These are phyloP conservation scores for Talaromyces verruculosus DNA, from an alignment of 2,329 filamentous ascomycete genomes.

Conservation along the genomic window DNA sequence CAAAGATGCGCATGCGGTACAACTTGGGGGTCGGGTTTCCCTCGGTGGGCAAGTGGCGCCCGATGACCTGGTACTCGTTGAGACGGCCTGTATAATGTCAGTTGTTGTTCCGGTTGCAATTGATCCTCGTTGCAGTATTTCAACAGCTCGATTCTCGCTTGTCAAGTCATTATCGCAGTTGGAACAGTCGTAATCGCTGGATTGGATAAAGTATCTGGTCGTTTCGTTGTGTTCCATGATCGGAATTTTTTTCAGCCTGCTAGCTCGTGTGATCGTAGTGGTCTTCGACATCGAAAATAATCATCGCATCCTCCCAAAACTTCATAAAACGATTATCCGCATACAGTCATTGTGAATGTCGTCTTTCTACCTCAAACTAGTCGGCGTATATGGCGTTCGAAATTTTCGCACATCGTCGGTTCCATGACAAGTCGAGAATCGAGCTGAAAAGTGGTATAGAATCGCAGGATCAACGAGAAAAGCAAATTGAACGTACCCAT, in stretches of 20 bases:
- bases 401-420: slow-evolving; percentile 6
- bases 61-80: slow-evolving; percentile 99
- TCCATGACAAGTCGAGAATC: slow-evolving; percentile 16
- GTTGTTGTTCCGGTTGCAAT: not conserved
- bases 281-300: not conserved
- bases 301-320: not conserved
- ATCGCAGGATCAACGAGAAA: slow-evolving; percentile 7
- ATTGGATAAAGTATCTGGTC: not conserved
- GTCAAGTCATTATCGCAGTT: not conserved
- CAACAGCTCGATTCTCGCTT: slow-evolving; percentile 14
- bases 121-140: too few species aligned
- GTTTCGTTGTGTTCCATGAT: not conserved
- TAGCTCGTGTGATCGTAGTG: not conserved
- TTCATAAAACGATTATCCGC: not conserved
- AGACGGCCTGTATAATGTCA: slow-evolving; percentile 76
- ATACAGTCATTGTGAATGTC: not conserved
- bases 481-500: slow-evolving; percentile 58
- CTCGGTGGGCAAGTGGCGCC: slow-evolving; percentile 97
- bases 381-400: not conserved
- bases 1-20: slow-evolving; percentile 99
- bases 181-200: not conserved
- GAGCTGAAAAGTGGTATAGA: slow-evolving; percentile 10
- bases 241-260: not conserved
- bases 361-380: not conserved
- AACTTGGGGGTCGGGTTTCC: slow-evolving; percentile 95